Evolutionary conservation across 1,284 basidiomycete species (phyloP), one percentile per base, ranked within the genome.

Genomic region (Cryptococcus floricola): DNA sequence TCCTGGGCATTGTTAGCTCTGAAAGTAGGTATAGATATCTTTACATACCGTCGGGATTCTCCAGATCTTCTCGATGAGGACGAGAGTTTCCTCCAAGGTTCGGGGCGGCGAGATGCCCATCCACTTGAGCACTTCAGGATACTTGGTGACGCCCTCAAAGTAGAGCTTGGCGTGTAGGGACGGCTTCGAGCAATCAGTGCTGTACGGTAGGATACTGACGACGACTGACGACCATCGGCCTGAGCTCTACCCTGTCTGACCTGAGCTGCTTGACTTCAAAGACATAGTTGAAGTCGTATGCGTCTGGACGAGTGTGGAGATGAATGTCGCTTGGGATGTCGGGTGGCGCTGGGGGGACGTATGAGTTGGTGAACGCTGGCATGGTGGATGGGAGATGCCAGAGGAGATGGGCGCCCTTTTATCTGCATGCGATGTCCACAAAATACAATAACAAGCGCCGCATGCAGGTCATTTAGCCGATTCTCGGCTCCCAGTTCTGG

Each of bases 231-330:
- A 68, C 56, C 42, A 65, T 60, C 3, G 69, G 69, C 46, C 66
- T 53, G 12, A 72, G 52, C 51, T 70, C 65, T 1, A 70, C 62
- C 16, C 68, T 53, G 51, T 73, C 66, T 12, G 67, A 69, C 12
- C 52, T 52, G 39, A 75, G 62, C 2, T 50, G n/a, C 49, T 59
- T 63, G 41, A 70, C 66, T 4, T 58, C 57, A 52, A 70, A 71
- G 18, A 67, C 62, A 50, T 65, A 77, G 66, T 77, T 76, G 54
- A 66, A 64, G 60, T 77, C 75, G 53, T 77, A 77, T 18, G 67
- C 61, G 34, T 70, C 70, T 2, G 59, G 54, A 7, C 65, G 65
- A 5, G 74, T 75, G 23, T 65, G 46, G 27, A 60, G 57, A 50
- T 71, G 65, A 16, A 62, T 50, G 39, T 70, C 66, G 19, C 45